phyloP scores from a whole-genome alignment of 352 stramenopile species.

The Phytopythium chamaehyphon region DNA sequence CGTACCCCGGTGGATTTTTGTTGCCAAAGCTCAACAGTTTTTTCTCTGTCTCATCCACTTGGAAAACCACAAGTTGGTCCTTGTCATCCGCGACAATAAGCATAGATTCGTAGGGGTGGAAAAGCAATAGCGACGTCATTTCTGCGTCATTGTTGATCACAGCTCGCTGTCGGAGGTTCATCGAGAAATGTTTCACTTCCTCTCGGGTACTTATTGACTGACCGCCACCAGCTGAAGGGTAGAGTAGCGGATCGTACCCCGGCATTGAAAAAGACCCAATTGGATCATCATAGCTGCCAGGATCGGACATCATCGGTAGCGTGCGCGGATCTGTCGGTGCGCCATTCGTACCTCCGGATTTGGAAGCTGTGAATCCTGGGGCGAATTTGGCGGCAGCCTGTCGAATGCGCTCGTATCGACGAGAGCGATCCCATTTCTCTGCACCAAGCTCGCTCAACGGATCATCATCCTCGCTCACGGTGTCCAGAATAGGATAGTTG shows the following conservation, averaged over 20 bases:
- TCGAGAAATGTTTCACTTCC: constrained; percentile 68
- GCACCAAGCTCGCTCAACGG: constrained; percentile 71
- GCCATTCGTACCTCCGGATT: not conserved
- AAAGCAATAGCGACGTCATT: constrained; percentile 95
- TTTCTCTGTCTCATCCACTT: constrained; percentile 89
- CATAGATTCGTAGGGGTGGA: constrained; percentile 94
- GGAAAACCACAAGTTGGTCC: constrained; percentile 94
- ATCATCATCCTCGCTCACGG: constrained; percentile 64
- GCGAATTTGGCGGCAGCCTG: constrained; percentile 50
- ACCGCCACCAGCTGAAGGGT: not conserved
- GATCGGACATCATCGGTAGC: not conserved
- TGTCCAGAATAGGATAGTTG: constrained; percentile 65
- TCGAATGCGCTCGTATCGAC: constrained; percentile 62
- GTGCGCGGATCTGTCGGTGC: not conserved
- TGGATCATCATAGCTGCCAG: constrained; percentile 3
- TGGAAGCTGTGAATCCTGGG: constrained; percentile 45
- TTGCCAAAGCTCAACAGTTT: constrained; percentile 83
- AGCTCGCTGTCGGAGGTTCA: constrained; percentile 88
- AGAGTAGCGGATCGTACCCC: constrained; percentile 3
- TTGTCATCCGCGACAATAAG: constrained; percentile 94
- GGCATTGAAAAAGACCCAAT: not conserved
- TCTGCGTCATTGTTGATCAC: constrained; percentile 92
- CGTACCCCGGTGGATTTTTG: constrained; percentile 75
- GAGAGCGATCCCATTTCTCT: constrained; percentile 56
- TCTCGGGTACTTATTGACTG: constrained; percentile 37